A percentile compares a stretch with the other conserved stretches of the same genome.
Conservation (phyloP, 169 alveolate genomes). For the Eimeria acervulina region DNA sequence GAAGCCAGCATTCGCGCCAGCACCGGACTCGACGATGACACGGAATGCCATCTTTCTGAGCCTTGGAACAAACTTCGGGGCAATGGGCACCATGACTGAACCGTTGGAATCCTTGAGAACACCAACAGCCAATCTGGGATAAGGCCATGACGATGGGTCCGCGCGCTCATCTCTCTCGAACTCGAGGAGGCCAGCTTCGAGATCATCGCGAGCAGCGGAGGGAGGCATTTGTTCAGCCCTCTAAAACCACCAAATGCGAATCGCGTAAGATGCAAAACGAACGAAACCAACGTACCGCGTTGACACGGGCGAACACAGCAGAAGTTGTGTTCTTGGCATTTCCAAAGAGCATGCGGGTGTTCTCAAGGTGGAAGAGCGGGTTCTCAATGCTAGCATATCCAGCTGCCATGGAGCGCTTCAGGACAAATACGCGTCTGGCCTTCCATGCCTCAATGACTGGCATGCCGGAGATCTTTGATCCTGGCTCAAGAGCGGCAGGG, state of each 20-base stretch:
- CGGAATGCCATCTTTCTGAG: slow-evolving; percentile 91
- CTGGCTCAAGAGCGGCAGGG: slow-evolving; percentile 95
- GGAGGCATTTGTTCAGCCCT: slow-evolving; percentile 69
- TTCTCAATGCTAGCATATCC: slow-evolving; percentile 97
- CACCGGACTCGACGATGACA: slow-evolving; percentile 91
- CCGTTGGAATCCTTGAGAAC: slow-evolving; percentile 73
- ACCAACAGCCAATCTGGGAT: slow-evolving; percentile 76
- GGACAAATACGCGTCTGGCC: slow-evolving; percentile 92
- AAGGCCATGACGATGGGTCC: slow-evolving; percentile 72
- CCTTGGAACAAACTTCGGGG: slow-evolving; percentile 91
- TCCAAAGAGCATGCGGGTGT: slow-evolving; percentile 95
- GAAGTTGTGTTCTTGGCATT: slow-evolving; percentile 92
- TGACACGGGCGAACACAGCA: slow-evolving; percentile 86
- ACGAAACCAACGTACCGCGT: slow-evolving; percentile 52
- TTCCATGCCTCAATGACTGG: slow-evolving; percentile 97
- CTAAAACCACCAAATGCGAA: neutral
- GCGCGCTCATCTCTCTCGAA: slow-evolving; percentile 71
- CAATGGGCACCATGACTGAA: slow-evolving; percentile 88
- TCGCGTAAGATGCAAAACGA: neutral
- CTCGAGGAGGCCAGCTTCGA: slow-evolving; percentile 65
- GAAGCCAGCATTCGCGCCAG: slow-evolving; percentile 91
- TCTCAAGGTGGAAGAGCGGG: slow-evolving; percentile 94
- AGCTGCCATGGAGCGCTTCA: slow-evolving; percentile 96
- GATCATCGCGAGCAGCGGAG: slow-evolving; percentile 76
- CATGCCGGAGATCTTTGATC: slow-evolving; percentile 96